Conservation (phyloP, 2,329 filamentous ascomycete species). For the Trichoderma hamatum region DNA sequence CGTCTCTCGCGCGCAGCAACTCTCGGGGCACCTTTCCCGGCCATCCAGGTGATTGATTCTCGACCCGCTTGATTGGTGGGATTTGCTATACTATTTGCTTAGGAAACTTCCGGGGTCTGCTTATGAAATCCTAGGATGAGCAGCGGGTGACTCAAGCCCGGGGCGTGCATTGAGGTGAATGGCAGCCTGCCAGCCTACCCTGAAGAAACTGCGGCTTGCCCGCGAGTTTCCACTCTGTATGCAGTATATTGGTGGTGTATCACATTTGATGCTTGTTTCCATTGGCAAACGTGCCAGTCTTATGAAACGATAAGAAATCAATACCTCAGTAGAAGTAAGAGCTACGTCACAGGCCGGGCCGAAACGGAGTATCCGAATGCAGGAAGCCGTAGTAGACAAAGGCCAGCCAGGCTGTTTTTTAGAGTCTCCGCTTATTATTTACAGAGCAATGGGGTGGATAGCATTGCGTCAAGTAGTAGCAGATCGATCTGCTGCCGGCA, state of each 20-base stretch:
- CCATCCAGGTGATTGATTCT: constrained; percentile 1
- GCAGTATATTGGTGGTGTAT: not conserved
- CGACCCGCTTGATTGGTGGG: constrained; percentile 6
- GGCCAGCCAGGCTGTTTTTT: not conserved
- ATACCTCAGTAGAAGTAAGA: not conserved
- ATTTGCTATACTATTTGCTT: not conserved
- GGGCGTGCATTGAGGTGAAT: not conserved
- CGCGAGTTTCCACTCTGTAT: not conserved
- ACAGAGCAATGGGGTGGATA: constrained; percentile 1
- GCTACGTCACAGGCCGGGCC: constrained; percentile 17
- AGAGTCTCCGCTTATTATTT: constrained; percentile 10
- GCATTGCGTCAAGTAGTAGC: constrained; percentile 14
- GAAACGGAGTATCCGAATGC: constrained; percentile 21
- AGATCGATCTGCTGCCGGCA: constrained; percentile 18
- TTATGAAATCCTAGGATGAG: not conserved
- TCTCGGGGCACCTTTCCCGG: constrained; percentile 3
- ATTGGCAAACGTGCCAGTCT: not conserved
- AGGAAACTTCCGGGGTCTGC: not conserved
- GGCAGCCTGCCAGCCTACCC: not conserved
- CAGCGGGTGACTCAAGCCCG: not conserved
- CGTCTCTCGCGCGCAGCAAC: not conserved
- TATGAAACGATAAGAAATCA: not conserved
- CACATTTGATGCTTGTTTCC: not conserved
- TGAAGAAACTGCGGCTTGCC: not conserved
- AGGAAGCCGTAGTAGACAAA: not conserved